phyloP scores from a whole-genome alignment of 176 grass and related monocot species.

The Guadua angustifolia region DNA sequence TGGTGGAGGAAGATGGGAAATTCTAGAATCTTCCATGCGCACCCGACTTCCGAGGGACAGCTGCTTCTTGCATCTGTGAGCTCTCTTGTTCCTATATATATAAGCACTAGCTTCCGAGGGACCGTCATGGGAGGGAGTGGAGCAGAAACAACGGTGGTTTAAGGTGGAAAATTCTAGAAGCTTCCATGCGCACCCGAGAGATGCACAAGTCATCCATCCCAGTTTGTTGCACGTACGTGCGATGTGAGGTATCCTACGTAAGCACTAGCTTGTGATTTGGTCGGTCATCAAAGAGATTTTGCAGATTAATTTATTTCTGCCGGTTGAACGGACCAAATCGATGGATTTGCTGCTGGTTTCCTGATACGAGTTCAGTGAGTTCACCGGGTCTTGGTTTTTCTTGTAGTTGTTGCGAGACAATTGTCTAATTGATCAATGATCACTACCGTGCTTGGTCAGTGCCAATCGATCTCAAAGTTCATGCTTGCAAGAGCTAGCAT shows the following conservation, averaged over 20 bases:
- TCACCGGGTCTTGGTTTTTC: not conserved
- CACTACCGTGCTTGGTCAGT: not conserved
- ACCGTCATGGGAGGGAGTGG: not conserved
- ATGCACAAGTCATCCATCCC: not conserved
- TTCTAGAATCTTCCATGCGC: constrained; percentile 19
- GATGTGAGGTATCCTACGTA: not conserved
- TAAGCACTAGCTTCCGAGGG: not conserved
- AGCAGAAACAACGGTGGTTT: not conserved
- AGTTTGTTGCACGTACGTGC: not conserved
- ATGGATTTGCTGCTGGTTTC: not conserved
- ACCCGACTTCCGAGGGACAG: not conserved
- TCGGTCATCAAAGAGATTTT: not conserved
- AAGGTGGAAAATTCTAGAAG: constrained; percentile 17
- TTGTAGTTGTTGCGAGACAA: too few relatives aligned
- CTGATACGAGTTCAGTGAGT: not conserved
- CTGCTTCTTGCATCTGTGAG: not conserved
- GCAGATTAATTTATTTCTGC: not conserved
- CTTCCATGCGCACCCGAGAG: not conserved
- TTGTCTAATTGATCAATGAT: too few relatives aligned
- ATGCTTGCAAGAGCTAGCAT: not conserved
- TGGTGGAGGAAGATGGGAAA: not conserved
- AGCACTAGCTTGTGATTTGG: not conserved
- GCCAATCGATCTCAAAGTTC: not conserved
- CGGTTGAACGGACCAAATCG: not conserved
- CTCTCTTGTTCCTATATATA: not conserved